phyloP scores from a whole-genome alignment of 2,329 filamentous ascomycete species.

The Karstenula rhodostoma region DNA sequence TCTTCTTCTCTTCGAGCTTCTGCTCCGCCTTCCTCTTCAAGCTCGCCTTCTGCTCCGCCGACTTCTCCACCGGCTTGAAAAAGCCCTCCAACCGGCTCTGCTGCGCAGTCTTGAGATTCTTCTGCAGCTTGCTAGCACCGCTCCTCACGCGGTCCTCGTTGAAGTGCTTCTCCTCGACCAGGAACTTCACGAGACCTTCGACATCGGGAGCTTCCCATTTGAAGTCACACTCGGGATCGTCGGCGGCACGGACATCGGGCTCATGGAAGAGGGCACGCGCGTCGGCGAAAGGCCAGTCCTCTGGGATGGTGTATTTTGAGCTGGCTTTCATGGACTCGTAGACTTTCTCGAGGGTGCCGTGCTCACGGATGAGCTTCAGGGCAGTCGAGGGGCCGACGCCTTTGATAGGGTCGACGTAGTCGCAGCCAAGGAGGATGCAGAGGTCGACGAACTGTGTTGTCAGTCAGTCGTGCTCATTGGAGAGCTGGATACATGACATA shows the following conservation, averaged over 20 bases:
- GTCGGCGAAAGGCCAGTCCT: conserved; percentile 96
- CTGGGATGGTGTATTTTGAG: conserved; percentile 83
- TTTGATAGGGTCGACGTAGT: conserved; percentile 96
- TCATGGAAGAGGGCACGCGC: conserved; percentile 91
- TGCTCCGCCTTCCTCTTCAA: conserved; percentile 94
- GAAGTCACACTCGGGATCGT: conserved; percentile 90
- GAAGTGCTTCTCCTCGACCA: conserved; percentile 96
- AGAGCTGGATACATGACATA: conserved; percentile 48
- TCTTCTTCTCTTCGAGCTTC: conserved; percentile 91
- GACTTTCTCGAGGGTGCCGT: conserved; percentile 86
- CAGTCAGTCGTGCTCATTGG: conserved; percentile 5
- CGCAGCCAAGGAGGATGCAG: conserved; percentile 95
- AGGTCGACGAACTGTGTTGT: conserved; percentile 85
- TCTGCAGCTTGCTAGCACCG: conserved; percentile 79
- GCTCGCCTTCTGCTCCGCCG: conserved; percentile 81
- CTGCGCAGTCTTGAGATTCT: conserved; percentile 90
- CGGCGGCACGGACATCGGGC: conserved; percentile 84
- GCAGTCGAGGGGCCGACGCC: conserved; percentile 93
- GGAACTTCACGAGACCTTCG: conserved; percentile 86
- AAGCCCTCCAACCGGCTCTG: conserved; percentile 94
- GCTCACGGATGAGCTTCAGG: conserved; percentile 90
- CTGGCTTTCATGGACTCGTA: conserved; percentile 81
- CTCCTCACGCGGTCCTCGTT: conserved; percentile 90
- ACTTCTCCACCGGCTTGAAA: conserved; percentile 92
- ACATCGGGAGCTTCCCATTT: conserved; percentile 96